These are phyloP conservation scores for Amoeboaphelidium protococcarum DNA, from an alignment of 371 early-diverging fungal species.

Conservation along the genomic window DNA sequence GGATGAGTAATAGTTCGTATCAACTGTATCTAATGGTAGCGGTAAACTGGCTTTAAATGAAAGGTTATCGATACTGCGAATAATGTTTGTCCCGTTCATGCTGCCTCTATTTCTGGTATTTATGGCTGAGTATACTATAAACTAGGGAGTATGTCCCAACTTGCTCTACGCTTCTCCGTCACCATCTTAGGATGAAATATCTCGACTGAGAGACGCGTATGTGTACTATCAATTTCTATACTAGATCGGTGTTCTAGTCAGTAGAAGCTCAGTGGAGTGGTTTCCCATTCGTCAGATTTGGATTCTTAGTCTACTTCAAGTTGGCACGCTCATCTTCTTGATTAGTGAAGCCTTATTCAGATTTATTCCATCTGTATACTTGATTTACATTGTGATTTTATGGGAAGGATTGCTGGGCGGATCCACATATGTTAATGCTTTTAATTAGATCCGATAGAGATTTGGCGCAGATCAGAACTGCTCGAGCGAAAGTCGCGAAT, in stretches of 20 bases:
- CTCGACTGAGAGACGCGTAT: constrained; percentile 17
- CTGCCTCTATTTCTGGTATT: constrained; percentile 15
- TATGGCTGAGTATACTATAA: constrained; percentile 19
- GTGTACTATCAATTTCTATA: constrained; percentile 17
- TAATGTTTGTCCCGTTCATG: constrained; percentile 12
- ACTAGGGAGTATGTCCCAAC: constrained; percentile 17
- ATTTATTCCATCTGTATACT: constrained; percentile 8
- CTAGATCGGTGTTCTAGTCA: constrained; percentile 13
- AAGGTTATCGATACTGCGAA: constrained; percentile 8
- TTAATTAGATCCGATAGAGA: constrained; percentile 7
- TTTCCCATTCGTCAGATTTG: constrained; percentile 10
- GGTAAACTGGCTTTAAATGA: constrained; percentile 11
- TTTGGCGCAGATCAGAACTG: constrained; percentile 6
- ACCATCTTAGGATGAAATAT: too few species aligned
- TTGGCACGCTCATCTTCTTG: constrained; percentile 9
- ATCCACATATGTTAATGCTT: constrained; percentile 18
- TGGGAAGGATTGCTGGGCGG: constrained; percentile 21
- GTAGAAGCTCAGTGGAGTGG: constrained; percentile 10
- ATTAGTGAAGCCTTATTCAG: constrained; percentile 5
- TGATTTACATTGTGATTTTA: constrained; percentile 12
- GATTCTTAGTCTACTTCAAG: constrained; percentile 11
- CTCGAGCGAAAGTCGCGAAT: too few species aligned
- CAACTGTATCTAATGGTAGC: too few species aligned
- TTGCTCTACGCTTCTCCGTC: too few species aligned
- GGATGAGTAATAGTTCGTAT: too few species aligned